Evolutionary conservation across 345 rosid genomes (phyloP).

Genomic region (Draba incana): DNA sequence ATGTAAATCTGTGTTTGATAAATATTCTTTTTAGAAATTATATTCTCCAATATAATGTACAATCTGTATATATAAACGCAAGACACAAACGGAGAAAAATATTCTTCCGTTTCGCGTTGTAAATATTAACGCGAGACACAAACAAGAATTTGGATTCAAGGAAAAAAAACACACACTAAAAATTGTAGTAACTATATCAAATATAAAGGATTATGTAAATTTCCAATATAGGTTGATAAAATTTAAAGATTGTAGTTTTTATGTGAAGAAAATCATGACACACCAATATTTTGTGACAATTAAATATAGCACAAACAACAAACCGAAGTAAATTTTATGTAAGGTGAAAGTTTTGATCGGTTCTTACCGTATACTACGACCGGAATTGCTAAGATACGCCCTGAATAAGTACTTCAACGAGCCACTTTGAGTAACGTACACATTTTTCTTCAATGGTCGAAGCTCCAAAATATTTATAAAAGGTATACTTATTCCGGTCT

Average conservation of each 20-base stretch:
- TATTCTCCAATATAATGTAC: no score
- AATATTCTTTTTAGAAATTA: no score
- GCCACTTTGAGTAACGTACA: constrained; percentile 34
- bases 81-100: no score
- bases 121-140: no score
- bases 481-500: constrained; percentile 40
- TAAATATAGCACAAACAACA: neutral
- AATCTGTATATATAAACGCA: no score
- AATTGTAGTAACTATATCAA: no score
- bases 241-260: neutral
- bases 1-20: neutral
- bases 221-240: no score
- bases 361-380: constrained; percentile 24
- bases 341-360: neutral
- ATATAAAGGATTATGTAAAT: no score
- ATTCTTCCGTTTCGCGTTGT: no score
- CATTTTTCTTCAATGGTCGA: constrained; percentile 32
- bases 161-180: no score
- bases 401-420: constrained; percentile 33
- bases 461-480: constrained; percentile 35
- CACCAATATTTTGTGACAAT: neutral
- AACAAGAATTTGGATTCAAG: no score
- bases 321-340: neutral
- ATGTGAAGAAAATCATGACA: neutral
- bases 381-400: constrained; percentile 19